These are phyloP conservation scores for Davidsoniella eucalypti DNA, from an alignment of 2,329 filamentous ascomycete genomes.

Conservation along the genomic window DNA sequence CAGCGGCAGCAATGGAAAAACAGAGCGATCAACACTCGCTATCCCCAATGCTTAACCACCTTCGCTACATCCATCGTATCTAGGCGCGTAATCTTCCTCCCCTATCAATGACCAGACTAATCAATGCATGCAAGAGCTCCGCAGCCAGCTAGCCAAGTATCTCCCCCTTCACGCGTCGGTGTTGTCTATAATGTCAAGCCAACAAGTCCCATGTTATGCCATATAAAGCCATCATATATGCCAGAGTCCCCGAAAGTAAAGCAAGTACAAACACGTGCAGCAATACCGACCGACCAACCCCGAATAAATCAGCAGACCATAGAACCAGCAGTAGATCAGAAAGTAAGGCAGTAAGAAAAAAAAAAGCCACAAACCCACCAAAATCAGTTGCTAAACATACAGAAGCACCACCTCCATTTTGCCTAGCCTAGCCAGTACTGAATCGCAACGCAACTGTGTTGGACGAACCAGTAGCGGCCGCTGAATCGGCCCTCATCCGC, in stretches of 20 bases:
- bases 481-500: too few species aligned
- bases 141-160: too few species aligned
- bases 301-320: constrained; percentile 1
- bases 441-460: too few species aligned
- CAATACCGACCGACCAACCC: constrained; percentile 2
- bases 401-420: neutral
- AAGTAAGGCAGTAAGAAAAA: neutral
- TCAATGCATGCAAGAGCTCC: neutral
- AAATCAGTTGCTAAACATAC: neutral
- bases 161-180: too few species aligned
- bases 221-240: neutral
- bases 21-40: constrained; percentile 3
- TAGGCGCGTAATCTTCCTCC: neutral
- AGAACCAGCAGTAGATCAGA: neutral
- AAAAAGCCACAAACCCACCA: neutral
- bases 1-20: neutral
- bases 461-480: too few species aligned
- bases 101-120: neutral
- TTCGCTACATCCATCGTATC: too few species aligned
- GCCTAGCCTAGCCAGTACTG: too few species aligned
- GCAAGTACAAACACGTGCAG: neutral
- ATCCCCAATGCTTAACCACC: neutral
- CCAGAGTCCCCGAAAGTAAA: neutral
- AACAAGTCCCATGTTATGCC: constrained; percentile 2
- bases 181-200: too few species aligned